Percentiles rank a stretch among this genome's conserved stretches.
Conservation (phyloP, 2,329 filamentous ascomycete genomes). For the Didymella exigua region DNA sequence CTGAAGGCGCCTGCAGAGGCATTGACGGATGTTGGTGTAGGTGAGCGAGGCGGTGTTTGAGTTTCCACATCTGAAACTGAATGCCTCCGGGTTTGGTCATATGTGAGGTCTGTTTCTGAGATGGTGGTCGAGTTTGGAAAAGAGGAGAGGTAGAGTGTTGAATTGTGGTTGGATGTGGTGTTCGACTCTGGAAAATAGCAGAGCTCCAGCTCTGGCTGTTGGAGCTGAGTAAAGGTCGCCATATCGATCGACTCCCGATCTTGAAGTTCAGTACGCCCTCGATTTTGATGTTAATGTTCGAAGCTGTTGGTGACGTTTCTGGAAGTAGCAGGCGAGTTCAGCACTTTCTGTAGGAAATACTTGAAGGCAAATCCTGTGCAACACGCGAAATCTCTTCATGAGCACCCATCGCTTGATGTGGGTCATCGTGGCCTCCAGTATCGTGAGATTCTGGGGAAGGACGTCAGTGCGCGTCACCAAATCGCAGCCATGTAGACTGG, state of each 20-base stretch:
- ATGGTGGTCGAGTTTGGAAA: not conserved
- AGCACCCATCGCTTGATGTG: not conserved
- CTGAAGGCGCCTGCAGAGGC: conserved; percentile 6
- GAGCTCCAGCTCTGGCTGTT: conserved; percentile 12
- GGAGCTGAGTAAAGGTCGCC: conserved; percentile 8
- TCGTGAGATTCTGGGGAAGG: not conserved
- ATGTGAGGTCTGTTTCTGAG: conserved; percentile 5
- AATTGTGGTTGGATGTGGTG: not conserved
- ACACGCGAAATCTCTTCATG: conserved; percentile 1
- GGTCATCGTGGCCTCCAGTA: not conserved
- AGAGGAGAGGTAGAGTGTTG: not conserved
- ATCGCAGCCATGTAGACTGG: not conserved
- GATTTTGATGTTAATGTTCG: not conserved
- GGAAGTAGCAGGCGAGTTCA: not conserved
- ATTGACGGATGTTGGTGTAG: not conserved
- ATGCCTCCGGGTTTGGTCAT: not conserved
- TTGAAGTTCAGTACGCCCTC: not conserved
- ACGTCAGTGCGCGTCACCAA: conserved; percentile 5
- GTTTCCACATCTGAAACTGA: conserved; percentile 9
- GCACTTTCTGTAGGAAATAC: not conserved
- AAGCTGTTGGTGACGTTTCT: not conserved
- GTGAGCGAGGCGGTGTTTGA: conserved; percentile 6
- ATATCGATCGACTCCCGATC: not conserved
- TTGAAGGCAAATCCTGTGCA: not conserved
- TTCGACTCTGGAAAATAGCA: conserved; percentile 6